Evolutionary conservation across 768 basidiomycete species (phyloP), one percentile per base, ranked within the genome.

Genomic region (Thelephora ganbajun): DNA sequence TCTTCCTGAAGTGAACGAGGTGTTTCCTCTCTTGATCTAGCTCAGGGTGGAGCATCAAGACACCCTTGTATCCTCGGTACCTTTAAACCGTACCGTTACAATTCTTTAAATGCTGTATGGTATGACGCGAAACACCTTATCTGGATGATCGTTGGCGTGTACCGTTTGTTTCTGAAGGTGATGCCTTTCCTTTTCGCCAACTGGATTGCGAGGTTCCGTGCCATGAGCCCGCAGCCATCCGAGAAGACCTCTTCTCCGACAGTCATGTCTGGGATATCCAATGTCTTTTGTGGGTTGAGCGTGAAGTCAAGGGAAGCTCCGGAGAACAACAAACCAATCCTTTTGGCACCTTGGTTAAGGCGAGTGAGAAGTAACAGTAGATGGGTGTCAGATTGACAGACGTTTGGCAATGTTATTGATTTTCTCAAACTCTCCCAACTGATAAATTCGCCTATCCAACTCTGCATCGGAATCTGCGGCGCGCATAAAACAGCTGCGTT

Each of bases 61-160:
- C 80, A 5, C 80, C 80, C 62, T 83, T 83, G 56, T 83, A 81
- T 7, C 80, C 80, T n/a, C 70, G 60, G 55, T 82, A 83, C 46
- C 79, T 81, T 20, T 16, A 6, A 19, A 6, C 33, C 33, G 12
- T 9, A 33, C 51, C 9, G 20, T n/a, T 35, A 19, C 20, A 19
- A 19, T 13, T 30, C 43, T 26, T 48, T 45, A 46, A 26, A 18
- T 13, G 36, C 6, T 19, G 33, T 19, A 19, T 20, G 45, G 34
- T 20, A 16, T 46, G 7, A 9, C 14, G 6, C 49, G 46, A 45
- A 55, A 11, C 13, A 79, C 80, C 80, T 63, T 45, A 82, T 80
- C 53, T 82, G 80, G 52, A 73, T 74, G 3, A 83, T 76, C 19
- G 65, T 63, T 0, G 80, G 79, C 0, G 76, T 77, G 50, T 83